Evolutionary conservation across 2,329 filamentous ascomycete species (phyloP).

Genomic region (Neofusicoccum ribis): DNA sequence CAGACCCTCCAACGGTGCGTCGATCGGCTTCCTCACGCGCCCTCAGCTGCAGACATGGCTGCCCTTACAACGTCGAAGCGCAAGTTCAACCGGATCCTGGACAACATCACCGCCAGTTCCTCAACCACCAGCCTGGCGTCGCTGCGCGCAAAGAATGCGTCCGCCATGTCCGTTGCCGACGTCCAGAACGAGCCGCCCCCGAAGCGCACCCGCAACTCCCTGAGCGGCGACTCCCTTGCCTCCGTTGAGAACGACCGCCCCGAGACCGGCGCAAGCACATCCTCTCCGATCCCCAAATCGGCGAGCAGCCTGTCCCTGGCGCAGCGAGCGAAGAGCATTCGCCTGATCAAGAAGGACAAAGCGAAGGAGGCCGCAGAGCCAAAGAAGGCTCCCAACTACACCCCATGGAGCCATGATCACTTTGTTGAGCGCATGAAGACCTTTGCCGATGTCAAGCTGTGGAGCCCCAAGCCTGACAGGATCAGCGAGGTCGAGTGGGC

Average conservation of each 20-base stretch:
- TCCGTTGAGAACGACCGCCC: conserved; percentile 22
- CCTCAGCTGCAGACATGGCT: conserved; percentile 29
- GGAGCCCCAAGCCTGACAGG: conserved; percentile 85
- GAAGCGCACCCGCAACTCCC: conserved; percentile 38
- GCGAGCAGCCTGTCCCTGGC: conserved; percentile 19
- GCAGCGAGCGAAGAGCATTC: conserved; percentile 28
- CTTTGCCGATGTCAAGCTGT: conserved; percentile 87
- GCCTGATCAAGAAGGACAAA: conserved; percentile 26
- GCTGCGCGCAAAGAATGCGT: conserved; percentile 40
- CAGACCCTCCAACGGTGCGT: conserved; percentile 5
- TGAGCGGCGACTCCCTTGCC: conserved; percentile 19
- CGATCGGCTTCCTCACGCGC: conserved; percentile 4
- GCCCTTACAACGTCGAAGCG: conserved; percentile 77
- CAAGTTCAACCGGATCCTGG: conserved; percentile 76
- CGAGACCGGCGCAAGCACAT: background rate
- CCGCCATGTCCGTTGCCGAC: conserved; percentile 29
- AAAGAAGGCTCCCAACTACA: conserved; percentile 66
- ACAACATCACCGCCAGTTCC: conserved; percentile 57
- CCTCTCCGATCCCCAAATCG: conserved; percentile 14
- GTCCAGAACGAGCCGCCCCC: conserved; percentile 31
- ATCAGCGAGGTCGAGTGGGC: conserved; percentile 94
- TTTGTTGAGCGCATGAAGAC: conserved; percentile 80
- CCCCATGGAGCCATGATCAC: conserved; percentile 79
- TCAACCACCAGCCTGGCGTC: conserved; percentile 41
- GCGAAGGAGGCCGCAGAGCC: conserved; percentile 26